Conservation (phyloP, 768 basidiomycete species). For the Phlegmacium glaucopus region DNA sequence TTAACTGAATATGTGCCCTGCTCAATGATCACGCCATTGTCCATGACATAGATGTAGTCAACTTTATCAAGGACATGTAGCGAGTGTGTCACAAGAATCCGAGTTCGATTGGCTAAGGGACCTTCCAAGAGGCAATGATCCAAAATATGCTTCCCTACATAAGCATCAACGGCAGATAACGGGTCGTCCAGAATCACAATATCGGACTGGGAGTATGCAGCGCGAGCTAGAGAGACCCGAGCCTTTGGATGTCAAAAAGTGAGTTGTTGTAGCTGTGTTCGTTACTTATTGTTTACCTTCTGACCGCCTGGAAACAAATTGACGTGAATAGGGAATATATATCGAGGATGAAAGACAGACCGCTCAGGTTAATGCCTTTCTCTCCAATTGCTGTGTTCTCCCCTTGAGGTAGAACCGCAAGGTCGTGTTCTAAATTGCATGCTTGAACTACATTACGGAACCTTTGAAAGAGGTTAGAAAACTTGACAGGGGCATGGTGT, state of each 20-base stretch:
- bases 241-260: slow-evolving; percentile 41
- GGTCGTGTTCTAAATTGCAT: slow-evolving; percentile 68
- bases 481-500: not conserved
- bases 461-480: slow-evolving; percentile 23
- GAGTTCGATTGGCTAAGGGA: slow-evolving; percentile 49
- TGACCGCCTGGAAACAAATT: slow-evolving; percentile 27
- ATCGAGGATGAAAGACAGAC: slow-evolving; percentile 24
- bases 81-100: slow-evolving; percentile 61
- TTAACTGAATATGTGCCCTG: slow-evolving; percentile 56
- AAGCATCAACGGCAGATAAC: slow-evolving; percentile 74
- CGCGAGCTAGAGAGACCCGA: slow-evolving; percentile 73
- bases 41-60: slow-evolving; percentile 65
- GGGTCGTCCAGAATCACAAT: slow-evolving; percentile 82
- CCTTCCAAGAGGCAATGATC: slow-evolving; percentile 57
- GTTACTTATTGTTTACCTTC: slow-evolving; percentile 22
- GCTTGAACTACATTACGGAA: slow-evolving; percentile 57
- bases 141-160: slow-evolving; percentile 65
- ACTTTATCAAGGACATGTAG: slow-evolving; percentile 55
- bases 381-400: slow-evolving; percentile 74
- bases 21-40: slow-evolving; percentile 55
- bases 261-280: not conserved
- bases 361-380: slow-evolving; percentile 69
- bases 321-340: not conserved
- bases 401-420: slow-evolving; percentile 67
- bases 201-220: slow-evolving; percentile 70